Evolutionary conservation across 805 yeast species (phyloP).

Genomic region (Myxozyma udenii): DNA sequence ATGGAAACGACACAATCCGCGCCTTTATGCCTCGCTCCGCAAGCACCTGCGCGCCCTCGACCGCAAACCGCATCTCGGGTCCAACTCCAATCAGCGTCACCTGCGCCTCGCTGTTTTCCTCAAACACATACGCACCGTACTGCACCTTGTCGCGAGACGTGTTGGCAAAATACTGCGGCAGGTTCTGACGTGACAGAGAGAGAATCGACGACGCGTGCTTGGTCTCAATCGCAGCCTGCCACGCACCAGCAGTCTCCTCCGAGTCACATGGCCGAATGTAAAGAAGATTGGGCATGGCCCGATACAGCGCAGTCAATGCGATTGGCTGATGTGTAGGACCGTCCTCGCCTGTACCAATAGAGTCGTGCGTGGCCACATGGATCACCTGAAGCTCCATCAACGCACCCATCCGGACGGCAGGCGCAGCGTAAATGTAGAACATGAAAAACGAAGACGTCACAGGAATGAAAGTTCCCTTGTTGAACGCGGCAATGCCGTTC

Average conservation of each 20-base stretch:
- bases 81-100: slow-evolving; percentile 37
- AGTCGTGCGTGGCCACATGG: slow-evolving; percentile 89
- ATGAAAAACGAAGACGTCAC: slow-evolving; percentile 43
- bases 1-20: slow-evolving; percentile 39
- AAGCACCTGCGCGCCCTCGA: slow-evolving; percentile 35
- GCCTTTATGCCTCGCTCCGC: slow-evolving; percentile 33
- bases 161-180: slow-evolving; percentile 72
- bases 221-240: slow-evolving; percentile 51
- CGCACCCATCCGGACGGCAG: slow-evolving; percentile 80
- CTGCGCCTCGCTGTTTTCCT: slow-evolving; percentile 31
- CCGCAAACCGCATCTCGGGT: slow-evolving; percentile 36
- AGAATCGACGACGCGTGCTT: slow-evolving; percentile 53
- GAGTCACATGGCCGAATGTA: slow-evolving; percentile 96
- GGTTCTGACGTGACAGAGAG: slow-evolving; percentile 63
- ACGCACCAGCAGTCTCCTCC: slow-evolving; percentile 72
- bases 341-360: slow-evolving; percentile 88
- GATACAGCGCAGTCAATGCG: slow-evolving; percentile 80
- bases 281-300: slow-evolving; percentile 76
- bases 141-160: slow-evolving; percentile 53
- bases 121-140: slow-evolving; percentile 37
- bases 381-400: slow-evolving; percentile 77
- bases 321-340: slow-evolving; percentile 94
- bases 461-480: slow-evolving; percentile 42
- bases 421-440: slow-evolving; percentile 45
- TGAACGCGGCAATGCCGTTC: slow-evolving; percentile 38